phyloP scores from a whole-genome alignment of 306 rosid species.

The cucumber (Cucumis sativus) region Cucumber_9930_V3 NC_026655.2:27196001-27196500 shows the following conservation, averaged over 20 bases:
- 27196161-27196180: too few species aligned
- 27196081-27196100: too few species aligned
- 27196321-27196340: background rate
- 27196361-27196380: slow-evolving; percentile 6
- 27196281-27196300: background rate
- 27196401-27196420: background rate
- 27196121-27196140: background rate
- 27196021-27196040: too few species aligned
- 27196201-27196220: too few species aligned
- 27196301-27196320: background rate
- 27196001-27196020: too few species aligned
- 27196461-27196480: background rate
- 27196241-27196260: background rate
- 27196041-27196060: too few species aligned
- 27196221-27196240: background rate
- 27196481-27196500: background rate
- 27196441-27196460: slow-evolving; percentile 3
- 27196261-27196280: background rate
- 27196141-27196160: background rate
- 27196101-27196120: background rate
- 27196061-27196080: too few species aligned
- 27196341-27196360: background rate
- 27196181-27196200: too few species aligned
- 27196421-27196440: background rate
- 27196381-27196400: background rate